Conservation (phyloP, 1,284 basidiomycete species). For the Fomitopsis pinicola region DNA sequence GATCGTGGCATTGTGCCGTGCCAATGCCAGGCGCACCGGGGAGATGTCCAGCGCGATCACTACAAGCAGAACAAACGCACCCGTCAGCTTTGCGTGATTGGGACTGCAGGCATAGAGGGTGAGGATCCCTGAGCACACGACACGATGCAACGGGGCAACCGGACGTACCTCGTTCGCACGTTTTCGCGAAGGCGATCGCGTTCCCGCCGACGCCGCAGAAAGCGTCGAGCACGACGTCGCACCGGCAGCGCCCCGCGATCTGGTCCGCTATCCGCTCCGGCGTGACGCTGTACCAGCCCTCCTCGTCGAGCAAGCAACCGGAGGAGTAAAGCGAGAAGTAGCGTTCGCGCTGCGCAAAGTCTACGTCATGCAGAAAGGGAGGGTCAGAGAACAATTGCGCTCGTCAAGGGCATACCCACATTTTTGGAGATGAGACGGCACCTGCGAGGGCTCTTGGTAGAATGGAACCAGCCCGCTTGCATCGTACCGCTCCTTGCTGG, state of each 20-base stretch:
- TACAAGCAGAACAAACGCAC: constrained; percentile 24
- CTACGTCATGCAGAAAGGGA: constrained; percentile 34
- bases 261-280: constrained; percentile 89
- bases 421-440: constrained; percentile 76
- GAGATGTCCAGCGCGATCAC: constrained; percentile 94
- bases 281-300: constrained; percentile 97
- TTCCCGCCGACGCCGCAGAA: constrained; percentile 99
- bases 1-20: constrained; percentile 87
- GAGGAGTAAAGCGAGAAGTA: constrained; percentile 79
- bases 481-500: constrained; percentile 47
- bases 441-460: constrained; percentile 58
- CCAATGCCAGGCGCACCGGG: constrained; percentile 77
- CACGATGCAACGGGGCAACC: not conserved
- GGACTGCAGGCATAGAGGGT: constrained; percentile 5
- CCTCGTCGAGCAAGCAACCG: constrained; percentile 77
- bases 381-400: too few species aligned
- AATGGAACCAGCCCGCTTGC: constrained; percentile 68
- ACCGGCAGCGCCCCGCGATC: constrained; percentile 89
- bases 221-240: constrained; percentile 82
- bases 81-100: not conserved
- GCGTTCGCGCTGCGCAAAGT: constrained; percentile 80
- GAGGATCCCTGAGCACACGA: not conserved
- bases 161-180: constrained; percentile 80
- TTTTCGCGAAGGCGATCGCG: constrained; percentile 93
- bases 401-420: constrained; percentile 47